Evolutionary conservation across 2,329 filamentous ascomycete species (phyloP), one percentile per base, ranked within the genome.

Genomic region (Thermothelomyces thermophilus): DNA sequence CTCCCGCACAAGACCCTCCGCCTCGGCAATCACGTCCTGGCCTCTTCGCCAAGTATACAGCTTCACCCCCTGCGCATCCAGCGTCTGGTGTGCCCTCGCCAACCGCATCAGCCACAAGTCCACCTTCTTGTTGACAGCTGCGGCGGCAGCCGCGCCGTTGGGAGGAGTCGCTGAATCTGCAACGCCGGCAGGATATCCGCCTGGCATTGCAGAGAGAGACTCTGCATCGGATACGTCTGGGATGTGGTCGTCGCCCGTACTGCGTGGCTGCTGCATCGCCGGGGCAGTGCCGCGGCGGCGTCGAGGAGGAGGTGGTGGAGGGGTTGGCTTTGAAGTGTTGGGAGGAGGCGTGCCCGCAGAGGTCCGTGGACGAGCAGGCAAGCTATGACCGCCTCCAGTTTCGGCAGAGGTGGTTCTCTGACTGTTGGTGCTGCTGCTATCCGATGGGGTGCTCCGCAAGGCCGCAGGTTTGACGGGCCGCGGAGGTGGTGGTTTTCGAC

Each of bases 1-100:
- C 53, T 75, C 71, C 64, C 75, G 74, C 3, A 89, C 79, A 51
- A 90, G 74, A 13, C 73, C 77, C 46, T 82, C 73, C 2, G 84
- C 82, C 64, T 87, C 83, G 1, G 72, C 72, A 49, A 80, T 72
- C 7, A 87, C 84, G 68, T 93, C 87, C 24, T 74, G 72, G 0
- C 87, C 87, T 10, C 76, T 77, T 36, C 84, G 74, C 87, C 87
- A 93, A 17, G 78, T 87, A 55, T 86, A 80, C 31, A 93, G 63
- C 56, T 76, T 70, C 1, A 93, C 84, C 3, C 84, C 84, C 34
- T 82, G 71, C 5, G 72, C 69, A n/a, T 79, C 77, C 9, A 91
- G 72, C 34, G 71, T 66, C 36, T 73, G 70, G 55, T 85, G 80
- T 3, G 87, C 86, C 39, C 79, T 71, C 36, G 75, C 76, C 69